Base-by-base conservation (phyloP, 257 asterid species). In the Petunia secreta region DNA sequence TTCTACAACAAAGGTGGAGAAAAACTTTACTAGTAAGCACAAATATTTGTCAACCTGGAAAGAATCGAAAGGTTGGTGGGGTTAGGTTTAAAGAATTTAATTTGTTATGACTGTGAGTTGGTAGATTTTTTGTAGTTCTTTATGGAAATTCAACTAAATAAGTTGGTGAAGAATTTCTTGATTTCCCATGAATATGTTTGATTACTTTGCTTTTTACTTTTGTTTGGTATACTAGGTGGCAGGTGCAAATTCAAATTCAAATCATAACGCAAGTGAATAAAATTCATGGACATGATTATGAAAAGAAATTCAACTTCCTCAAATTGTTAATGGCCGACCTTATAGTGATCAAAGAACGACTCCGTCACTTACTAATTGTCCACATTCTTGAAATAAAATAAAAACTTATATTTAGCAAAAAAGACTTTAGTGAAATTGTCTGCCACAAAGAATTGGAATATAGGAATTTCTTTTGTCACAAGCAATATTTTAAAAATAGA, bases 51-150 rank as follows among this genome's bases (percentile, higher is more conserved):
- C 75, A 15, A 43, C 55, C 43, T 67, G 38, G 77, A 48, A 50
- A 71, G 50, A 2, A 46, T 25, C 11, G 10, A 71, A 71, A 11
- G 58, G 43, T 48, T 63, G 71, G 69, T 63, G 69, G 39, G 16
- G 2, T 1, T 63, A 44, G 77, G 77, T 71, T 48, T 48, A 39
- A 25, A 2, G 2, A 71, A 48, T 71, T 48, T 25, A 69, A 46
- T 69, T 69, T 69, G 38, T 69, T 69, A 10, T 67, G 14, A 66
- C 75, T 66, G 14, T 66, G 54, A 67, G 16, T 69, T 4, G 44
- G 3, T 48, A 69, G 11, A 46, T 34, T 0, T 65, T 8, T 69
- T 10, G 13, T 71, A 71, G 1, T 71, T 34, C 11, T 50, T 48
- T 10, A 10, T 34, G 77, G 60, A 10, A 10, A 25, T 48, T 25